phyloP scores from a whole-genome alignment of 345 rosid species.

The Lepidium didymum region DNA sequence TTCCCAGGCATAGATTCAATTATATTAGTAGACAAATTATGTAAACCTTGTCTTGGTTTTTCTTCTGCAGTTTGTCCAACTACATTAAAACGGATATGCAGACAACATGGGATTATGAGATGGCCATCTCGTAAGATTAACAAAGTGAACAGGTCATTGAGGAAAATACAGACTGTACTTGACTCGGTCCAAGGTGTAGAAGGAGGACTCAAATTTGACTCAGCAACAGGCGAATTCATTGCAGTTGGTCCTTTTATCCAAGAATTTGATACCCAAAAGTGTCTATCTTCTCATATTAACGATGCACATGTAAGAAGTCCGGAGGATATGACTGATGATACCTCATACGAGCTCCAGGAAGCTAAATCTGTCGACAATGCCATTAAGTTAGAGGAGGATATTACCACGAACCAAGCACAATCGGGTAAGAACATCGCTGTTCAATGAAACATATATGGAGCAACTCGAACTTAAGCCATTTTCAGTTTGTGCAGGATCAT shows the following conservation, averaged over 20 bases:
- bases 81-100: constrained; percentile 92
- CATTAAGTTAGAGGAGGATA: constrained; percentile 54
- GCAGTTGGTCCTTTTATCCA: constrained; percentile 41
- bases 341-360: constrained; percentile 3
- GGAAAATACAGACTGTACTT: constrained; percentile 78
- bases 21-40: neutral
- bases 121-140: constrained; percentile 98
- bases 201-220: constrained; percentile 75
- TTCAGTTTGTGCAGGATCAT: constrained; percentile 25
- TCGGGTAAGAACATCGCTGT: constrained; percentile 8
- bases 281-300: constrained; percentile 29
- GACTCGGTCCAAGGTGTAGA: constrained; percentile 92
- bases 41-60: constrained; percentile 10
- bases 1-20: neutral
- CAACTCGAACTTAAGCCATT: neutral
- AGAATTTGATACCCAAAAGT: constrained; percentile 39
- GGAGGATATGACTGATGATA: constrained; percentile 13
- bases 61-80: constrained; percentile 81
- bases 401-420: constrained; percentile 21
- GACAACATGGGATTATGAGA: constrained; percentile 89
- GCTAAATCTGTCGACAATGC: constrained; percentile 33
- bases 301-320: constrained; percentile 2
- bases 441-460: neutral
- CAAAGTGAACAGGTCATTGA: constrained; percentile 82
- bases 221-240: constrained; percentile 54